Percentiles rank a stretch among this genome's conserved stretches.
These are phyloP conservation scores for Gaeumannomyces sp. DNA, from an alignment of 2,329 filamentous ascomycete genomes.

Conservation along the genomic window DNA sequence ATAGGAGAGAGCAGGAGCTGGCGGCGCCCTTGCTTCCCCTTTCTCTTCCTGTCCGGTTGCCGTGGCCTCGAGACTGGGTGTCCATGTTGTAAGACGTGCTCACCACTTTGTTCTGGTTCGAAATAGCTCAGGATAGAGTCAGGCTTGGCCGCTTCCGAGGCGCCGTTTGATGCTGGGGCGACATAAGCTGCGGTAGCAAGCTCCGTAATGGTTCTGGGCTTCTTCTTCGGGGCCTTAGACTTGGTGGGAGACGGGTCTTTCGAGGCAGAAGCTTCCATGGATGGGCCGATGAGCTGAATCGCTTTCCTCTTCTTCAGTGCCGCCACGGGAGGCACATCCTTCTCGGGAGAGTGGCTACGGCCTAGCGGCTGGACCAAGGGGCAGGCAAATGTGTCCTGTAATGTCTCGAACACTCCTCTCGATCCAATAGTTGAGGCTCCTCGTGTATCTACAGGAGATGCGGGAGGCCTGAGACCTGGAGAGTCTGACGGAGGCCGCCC, in stretches of 20 bases:
- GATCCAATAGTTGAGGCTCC: conserved; percentile 14
- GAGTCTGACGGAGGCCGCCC: conserved; percentile 23
- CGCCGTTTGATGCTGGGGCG: conserved; percentile 29
- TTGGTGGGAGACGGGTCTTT: conserved; percentile 32
- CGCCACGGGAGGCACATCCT: conserved; percentile 12
- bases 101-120: conserved; percentile 24
- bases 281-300: conserved; percentile 41
- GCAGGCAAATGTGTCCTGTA: conserved; percentile 28
- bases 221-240: conserved; percentile 57
- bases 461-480: conserved; percentile 25
- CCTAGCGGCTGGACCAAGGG: conserved; percentile 31
- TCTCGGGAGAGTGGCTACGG: conserved; percentile 9
- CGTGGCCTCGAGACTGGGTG: conserved; percentile 24
- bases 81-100: conserved; percentile 25
- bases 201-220: conserved; percentile 70
- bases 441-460: conserved; percentile 20
- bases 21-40: conserved; percentile 31
- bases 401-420: conserved; percentile 34
- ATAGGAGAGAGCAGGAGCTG: conserved; percentile 59
- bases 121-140: conserved; percentile 44
- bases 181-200: conserved; percentile 67
- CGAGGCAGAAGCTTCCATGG: conserved; percentile 22
- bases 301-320: conserved; percentile 50
- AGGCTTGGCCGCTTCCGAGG: conserved; percentile 17
- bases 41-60: conserved; percentile 30